A percentile compares a stretch with the other conserved stretches of the same genome.
phyloP scores from a whole-genome alignment of 768 basidiomycete species.

The Tulasnella sp. region DNA sequence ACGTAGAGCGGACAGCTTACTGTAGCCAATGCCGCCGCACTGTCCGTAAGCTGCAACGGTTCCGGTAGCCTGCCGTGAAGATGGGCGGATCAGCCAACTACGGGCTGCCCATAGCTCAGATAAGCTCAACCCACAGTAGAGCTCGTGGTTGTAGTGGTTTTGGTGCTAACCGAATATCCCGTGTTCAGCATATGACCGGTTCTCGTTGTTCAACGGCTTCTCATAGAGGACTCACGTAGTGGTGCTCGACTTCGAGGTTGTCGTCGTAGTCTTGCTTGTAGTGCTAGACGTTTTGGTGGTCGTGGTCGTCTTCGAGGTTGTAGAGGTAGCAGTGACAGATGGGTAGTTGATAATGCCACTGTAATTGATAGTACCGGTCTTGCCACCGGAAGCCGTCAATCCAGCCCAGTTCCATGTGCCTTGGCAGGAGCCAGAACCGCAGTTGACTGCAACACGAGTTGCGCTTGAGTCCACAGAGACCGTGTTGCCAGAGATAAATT shows the following conservation, averaged over 20 bases:
- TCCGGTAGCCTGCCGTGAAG: neutral
- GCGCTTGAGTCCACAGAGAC: conserved; percentile 47
- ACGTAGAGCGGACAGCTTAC: neutral
- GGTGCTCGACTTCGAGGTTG: neutral
- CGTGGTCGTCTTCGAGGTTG: neutral
- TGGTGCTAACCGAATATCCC: neutral
- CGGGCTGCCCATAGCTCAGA: no score
- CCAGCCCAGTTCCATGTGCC: conserved; percentile 54
- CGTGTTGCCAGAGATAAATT: conserved; percentile 40
- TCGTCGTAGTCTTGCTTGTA: neutral
- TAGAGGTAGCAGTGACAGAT: neutral
- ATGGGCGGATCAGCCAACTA: neutral
- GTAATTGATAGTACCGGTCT: conserved; percentile 42
- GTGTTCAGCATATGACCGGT: neutral
- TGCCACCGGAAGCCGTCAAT: conserved; percentile 48
- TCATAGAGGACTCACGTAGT: neutral
- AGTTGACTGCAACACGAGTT: conserved; percentile 52
- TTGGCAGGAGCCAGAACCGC: conserved; percentile 51
- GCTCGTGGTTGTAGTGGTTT: neutral
- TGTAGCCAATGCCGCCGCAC: conserved; percentile 7
- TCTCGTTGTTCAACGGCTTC: no score
- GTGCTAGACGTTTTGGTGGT: conserved; percentile 12
- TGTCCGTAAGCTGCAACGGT: conserved; percentile 11
- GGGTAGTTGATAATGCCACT: conserved; percentile 1
- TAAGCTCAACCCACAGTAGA: neutral